A percentile compares a stretch with the other conserved stretches of the same genome.
Evolutionary conservation across 2,329 filamentous ascomycete species (phyloP).

Genomic region (Alternaria angustiovoidea): DNA sequence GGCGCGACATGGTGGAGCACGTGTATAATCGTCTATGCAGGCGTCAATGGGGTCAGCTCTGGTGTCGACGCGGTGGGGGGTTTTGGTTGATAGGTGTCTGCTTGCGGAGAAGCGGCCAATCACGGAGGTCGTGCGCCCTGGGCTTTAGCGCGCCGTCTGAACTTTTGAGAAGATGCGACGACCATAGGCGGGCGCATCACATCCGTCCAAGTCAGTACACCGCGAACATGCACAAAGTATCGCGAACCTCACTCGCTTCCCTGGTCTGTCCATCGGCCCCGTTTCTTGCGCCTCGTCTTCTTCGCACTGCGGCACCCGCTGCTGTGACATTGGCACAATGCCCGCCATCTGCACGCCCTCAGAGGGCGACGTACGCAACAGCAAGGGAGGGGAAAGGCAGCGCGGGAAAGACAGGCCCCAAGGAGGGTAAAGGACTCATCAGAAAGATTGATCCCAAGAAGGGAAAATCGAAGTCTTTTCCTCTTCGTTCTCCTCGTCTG

Average conservation of each 20-base stretch:
- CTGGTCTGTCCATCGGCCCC: constrained; percentile 46
- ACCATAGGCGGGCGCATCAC: constrained; percentile 3
- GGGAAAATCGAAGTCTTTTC: background rate
- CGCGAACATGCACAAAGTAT: constrained; percentile 30
- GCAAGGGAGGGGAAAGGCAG: constrained; percentile 12
- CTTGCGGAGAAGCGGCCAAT: constrained; percentile 39
- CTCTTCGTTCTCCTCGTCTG: background rate
- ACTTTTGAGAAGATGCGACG: constrained; percentile 17
- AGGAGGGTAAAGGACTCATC: background rate
- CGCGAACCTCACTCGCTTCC: constrained; percentile 38
- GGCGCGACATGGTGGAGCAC: constrained; percentile 56
- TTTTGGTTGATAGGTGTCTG: constrained; percentile 45
- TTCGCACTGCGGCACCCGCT: constrained; percentile 26
- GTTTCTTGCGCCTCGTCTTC: constrained; percentile 46
- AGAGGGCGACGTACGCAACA: constrained; percentile 28
- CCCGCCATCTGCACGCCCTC: constrained; percentile 2
- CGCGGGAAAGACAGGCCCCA: background rate
- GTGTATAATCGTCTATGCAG: constrained; percentile 1
- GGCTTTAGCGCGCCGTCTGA: constrained; percentile 20
- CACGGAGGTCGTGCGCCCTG: constrained; percentile 25
- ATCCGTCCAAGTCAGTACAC: background rate
- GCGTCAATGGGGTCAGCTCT: constrained; percentile 15
- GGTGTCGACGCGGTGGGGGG: constrained; percentile 23
- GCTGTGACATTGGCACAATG: constrained; percentile 15
- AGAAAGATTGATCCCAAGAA: background rate